Percentiles rank a stretch among this genome's conserved stretches.
These are phyloP conservation scores for Scutellaria minor DNA, from an alignment of 257 asterid species.

Conservation along the genomic window DNA sequence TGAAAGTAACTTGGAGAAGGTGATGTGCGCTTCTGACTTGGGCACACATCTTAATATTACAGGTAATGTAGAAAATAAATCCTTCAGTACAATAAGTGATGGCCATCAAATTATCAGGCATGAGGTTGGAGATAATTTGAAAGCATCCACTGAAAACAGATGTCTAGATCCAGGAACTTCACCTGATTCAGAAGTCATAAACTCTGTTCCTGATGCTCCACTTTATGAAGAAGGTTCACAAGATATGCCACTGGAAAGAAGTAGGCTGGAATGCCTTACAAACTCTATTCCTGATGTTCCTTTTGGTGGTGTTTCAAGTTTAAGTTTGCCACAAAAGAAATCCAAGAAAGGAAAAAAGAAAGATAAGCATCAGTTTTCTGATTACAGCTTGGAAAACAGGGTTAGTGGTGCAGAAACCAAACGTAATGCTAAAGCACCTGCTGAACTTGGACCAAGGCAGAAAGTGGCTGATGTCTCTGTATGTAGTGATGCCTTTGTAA, in stretches of 20 bases:
- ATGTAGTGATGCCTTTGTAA: constrained; percentile 41
- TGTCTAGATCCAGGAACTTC: constrained; percentile 82
- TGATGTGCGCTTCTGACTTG: constrained; percentile 42
- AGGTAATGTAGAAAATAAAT: constrained; percentile 37
- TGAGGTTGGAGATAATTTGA: constrained; percentile 45
- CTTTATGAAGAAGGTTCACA: constrained; percentile 48
- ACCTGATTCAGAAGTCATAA: constrained; percentile 94
- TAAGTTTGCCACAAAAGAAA: constrained; percentile 41
- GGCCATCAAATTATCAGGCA: constrained; percentile 41
- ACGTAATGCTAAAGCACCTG: constrained; percentile 38
- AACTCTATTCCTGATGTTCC: constrained; percentile 40
- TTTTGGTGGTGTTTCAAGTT: constrained; percentile 42
- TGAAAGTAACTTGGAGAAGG: constrained; percentile 44
- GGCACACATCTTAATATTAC: constrained; percentile 39
- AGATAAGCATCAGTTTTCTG: constrained; percentile 40
- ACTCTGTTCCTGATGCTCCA: constrained; percentile 59
- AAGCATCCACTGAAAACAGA: constrained; percentile 48
- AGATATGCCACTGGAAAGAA: constrained; percentile 42
- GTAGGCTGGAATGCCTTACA: constrained; percentile 21
- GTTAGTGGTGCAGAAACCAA: constrained; percentile 40
- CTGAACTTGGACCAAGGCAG: constrained; percentile 42
- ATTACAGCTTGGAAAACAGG: constrained; percentile 37
- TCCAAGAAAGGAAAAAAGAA: constrained; percentile 55
- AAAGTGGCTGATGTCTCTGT: constrained; percentile 42
- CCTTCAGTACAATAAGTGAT: constrained; percentile 35